Percentiles rank a stretch among this genome's conserved stretches.
These are phyloP conservation scores for Verticillium zaregamsianum DNA, from an alignment of 2,329 filamentous ascomycete species.

Conservation along the genomic window DNA sequence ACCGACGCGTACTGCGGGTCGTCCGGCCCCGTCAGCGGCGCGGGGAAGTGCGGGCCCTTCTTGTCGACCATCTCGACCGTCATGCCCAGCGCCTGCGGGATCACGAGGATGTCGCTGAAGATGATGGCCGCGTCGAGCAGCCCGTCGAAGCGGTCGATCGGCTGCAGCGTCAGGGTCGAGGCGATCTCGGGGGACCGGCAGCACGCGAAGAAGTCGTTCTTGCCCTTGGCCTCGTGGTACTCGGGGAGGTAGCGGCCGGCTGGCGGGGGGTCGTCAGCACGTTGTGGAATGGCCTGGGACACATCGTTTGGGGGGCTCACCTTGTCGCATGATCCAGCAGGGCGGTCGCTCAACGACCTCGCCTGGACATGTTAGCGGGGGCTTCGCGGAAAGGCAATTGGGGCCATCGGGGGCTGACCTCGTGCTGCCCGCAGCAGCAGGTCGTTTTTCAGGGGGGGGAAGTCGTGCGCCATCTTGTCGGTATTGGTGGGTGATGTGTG, in stretches of 20 bases:
- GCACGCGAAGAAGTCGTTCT: conserved; percentile 94
- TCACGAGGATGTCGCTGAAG: conserved; percentile 96
- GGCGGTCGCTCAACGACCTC: conserved; percentile 88
- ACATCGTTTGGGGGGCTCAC: conserved; percentile 39
- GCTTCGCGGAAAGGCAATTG: neutral
- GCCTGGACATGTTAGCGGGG: conserved; percentile 47
- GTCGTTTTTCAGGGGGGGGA: conserved; percentile 88
- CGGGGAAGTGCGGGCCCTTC: conserved; percentile 91
- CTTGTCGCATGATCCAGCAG: conserved; percentile 99
- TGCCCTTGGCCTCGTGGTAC: conserved; percentile 92
- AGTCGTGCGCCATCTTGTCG: conserved; percentile 61
- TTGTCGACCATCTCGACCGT: conserved; percentile 97
- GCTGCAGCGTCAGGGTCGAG: conserved; percentile 89
- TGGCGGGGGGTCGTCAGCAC: conserved; percentile 29
- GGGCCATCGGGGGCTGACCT: conserved; percentile 51
- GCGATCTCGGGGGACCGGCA: conserved; percentile 91
- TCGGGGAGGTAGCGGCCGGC: conserved; percentile 96
- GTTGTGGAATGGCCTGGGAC: neutral
- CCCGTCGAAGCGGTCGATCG: conserved; percentile 84
- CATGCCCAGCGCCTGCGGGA: conserved; percentile 98
- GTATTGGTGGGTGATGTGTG: neutral
- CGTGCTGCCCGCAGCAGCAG: conserved; percentile 83
- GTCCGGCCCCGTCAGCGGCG: conserved; percentile 72
- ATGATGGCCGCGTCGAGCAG: conserved; percentile 97
- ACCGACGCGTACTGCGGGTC: conserved; percentile 81